These are phyloP conservation scores for Pseudocercospora fijiensis DNA, from an alignment of 2,329 filamentous ascomycete genomes.

Conservation along the genomic window DNA sequence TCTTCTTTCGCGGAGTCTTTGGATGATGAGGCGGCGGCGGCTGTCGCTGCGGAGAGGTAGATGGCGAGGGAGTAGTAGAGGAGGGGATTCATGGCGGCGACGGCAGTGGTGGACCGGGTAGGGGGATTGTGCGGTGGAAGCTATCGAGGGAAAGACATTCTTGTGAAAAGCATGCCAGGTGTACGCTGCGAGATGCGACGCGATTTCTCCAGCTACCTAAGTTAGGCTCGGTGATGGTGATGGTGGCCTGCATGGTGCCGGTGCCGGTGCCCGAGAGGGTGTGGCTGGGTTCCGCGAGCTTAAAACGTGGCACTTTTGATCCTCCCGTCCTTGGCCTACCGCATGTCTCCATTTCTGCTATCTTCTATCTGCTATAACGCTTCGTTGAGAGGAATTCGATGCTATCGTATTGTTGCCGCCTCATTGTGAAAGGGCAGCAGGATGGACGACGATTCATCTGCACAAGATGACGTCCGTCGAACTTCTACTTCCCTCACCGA, in stretches of 20 bases:
- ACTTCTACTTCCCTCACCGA: neutral
- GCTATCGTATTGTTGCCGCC: neutral
- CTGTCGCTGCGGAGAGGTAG: conserved; percentile 34
- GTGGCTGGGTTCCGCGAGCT: neutral
- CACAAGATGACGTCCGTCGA: neutral
- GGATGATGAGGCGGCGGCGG: conserved; percentile 40
- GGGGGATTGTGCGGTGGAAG: neutral
- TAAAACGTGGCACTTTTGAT: neutral
- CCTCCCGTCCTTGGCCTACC: neutral
- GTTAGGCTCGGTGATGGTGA: neutral
- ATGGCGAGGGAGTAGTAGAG: conserved; percentile 39
- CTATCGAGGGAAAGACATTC: neutral
- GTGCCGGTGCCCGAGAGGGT: neutral
- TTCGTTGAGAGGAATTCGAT: neutral
- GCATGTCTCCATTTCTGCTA: neutral
- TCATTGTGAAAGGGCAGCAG: too few relatives aligned
- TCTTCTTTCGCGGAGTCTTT: conserved; percentile 34
- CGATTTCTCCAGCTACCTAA: neutral
- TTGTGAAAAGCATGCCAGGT: neutral
- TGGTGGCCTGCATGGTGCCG: neutral
- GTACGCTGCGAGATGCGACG: neutral
- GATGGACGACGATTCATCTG: neutral
- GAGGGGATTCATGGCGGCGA: conserved; percentile 29
- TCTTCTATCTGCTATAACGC: neutral
- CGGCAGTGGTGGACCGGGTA: neutral